Percentiles rank a stretch among this genome's conserved stretches.
These are phyloP conservation scores for Xylariaceae sp. DNA, from an alignment of 2,329 filamentous ascomycete species.

Conservation along the genomic window DNA sequence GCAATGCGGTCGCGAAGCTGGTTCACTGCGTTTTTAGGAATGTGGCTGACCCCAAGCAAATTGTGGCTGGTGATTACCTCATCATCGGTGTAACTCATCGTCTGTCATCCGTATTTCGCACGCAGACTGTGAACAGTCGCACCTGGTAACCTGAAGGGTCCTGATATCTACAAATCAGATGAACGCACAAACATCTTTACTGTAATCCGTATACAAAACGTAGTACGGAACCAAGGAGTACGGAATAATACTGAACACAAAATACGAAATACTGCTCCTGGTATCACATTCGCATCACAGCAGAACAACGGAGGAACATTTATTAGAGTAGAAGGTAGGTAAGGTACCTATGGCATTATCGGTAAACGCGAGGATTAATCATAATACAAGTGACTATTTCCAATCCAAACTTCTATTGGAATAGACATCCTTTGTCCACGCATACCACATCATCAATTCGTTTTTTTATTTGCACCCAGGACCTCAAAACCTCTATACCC, in stretches of 20 bases:
- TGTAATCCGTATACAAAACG: no score
- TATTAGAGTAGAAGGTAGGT: no score
- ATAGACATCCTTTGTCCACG: slow-evolving; percentile 18
- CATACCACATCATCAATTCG: slow-evolving; percentile 15
- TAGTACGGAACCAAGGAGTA: background rate
- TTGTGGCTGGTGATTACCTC: slow-evolving; percentile 5
- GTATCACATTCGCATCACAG: slow-evolving; percentile 7
- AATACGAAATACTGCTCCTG: background rate
- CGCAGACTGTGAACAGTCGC: no score
- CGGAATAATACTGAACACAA: background rate
- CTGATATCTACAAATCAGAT: no score
- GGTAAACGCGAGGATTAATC: slow-evolving; percentile 16
- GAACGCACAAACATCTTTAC: background rate
- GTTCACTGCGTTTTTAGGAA: background rate
- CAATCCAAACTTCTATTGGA: slow-evolving; percentile 26
- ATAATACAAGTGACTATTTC: slow-evolving; percentile 24
- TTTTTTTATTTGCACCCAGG: slow-evolving; percentile 12
- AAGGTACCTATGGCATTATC: no score
- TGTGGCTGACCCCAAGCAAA: slow-evolving; percentile 6
- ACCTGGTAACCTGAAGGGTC: no score
- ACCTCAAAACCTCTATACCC: slow-evolving; percentile 4
- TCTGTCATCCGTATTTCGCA: no score
- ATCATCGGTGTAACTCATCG: background rate
- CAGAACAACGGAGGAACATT: background rate
- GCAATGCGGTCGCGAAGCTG: background rate